A percentile compares a stretch with the other conserved stretches of the same genome.
Conservation (phyloP, 352 stramenopile species). For the Lagenidium giganteum region DNA sequence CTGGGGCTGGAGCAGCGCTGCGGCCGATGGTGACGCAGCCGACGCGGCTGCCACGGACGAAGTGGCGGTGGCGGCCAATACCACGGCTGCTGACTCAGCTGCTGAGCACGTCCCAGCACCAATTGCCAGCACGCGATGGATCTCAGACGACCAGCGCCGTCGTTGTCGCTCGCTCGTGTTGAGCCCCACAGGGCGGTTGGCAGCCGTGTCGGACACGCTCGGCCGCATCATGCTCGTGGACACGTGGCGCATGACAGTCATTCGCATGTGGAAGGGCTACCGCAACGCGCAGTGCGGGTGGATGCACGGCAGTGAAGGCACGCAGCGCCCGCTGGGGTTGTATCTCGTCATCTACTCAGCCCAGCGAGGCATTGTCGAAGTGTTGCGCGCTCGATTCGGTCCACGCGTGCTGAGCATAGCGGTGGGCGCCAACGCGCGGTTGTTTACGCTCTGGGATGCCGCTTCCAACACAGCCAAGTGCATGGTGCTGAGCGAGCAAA, state of each 20-base stretch:
- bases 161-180: constrained; percentile 56
- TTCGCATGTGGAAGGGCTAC: constrained; percentile 88
- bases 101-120: constrained; percentile 71
- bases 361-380: constrained; percentile 75
- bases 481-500: constrained; percentile 35
- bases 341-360: constrained; percentile 86
- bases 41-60: constrained; percentile 11
- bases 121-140: constrained; percentile 36
- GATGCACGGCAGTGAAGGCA: constrained; percentile 69
- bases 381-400: constrained; percentile 75
- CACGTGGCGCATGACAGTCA: constrained; percentile 72
- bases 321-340: constrained; percentile 35
- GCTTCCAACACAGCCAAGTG: constrained; percentile 35
- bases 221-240: constrained; percentile 74
- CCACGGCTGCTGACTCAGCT: constrained; percentile 35
- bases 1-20: constrained; percentile 53
- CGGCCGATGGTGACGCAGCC: constrained; percentile 3
- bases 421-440: constrained; percentile 52
- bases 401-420: constrained; percentile 70
- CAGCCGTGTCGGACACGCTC: constrained; percentile 68
- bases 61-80: constrained; percentile 13
- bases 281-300: constrained; percentile 75
- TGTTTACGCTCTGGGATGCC: constrained; percentile 57
- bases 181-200: constrained; percentile 63
- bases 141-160: constrained; percentile 57